Evolutionary conservation across 306 rosid genomes (phyloP), one percentile per base, ranked within the genome.

Genomic region (Dalbergia oliveri): DNA sequence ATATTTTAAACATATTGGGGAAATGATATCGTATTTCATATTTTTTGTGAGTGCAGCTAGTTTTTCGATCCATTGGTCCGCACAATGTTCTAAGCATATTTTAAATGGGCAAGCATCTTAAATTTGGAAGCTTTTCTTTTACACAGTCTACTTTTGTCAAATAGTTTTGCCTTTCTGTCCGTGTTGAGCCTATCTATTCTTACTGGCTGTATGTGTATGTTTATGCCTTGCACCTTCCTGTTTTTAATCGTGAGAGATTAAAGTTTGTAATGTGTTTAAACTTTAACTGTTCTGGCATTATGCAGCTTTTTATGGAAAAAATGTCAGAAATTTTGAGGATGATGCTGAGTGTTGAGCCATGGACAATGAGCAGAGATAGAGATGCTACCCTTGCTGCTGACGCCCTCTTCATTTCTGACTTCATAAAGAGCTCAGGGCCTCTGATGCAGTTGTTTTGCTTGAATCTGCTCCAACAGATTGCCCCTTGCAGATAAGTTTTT

Each of bases 401-500:
- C 61, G 71, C 50, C 69, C 43, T 64, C 71, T 11, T 75, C 81
- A 59, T 45, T 79, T 82, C 83, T 75, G 78, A 84, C 79, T 86
- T 78, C 57, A 50, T 58, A 66, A 74, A 83, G 86, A 61, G 84
- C 80, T 68, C 75, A 67, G 84, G 77, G 78, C 80, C 76, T 81
- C 69, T 78, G 82, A 83, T 66, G 86, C 77, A 54, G 74, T 78
- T 73, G 81, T 82, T 81, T 70, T 84, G 83, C 76, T 47, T 71
- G 83, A 69, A 72, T 75, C 82, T 82, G 81, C 83, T 80, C 81
- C 50, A 63, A 60, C 84, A 79, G 82, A 84, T 84, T 75, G 86
- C 81, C 91, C 80, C 79, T 77, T 73, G 88, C 89, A 85, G 91
- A 82, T 82, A 72, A 84, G 91, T 85, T 88, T 85, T 26, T 88